Evolutionary conservation across 169 alveolate species (phyloP).

Genomic region (Neospora caninum): DNA sequence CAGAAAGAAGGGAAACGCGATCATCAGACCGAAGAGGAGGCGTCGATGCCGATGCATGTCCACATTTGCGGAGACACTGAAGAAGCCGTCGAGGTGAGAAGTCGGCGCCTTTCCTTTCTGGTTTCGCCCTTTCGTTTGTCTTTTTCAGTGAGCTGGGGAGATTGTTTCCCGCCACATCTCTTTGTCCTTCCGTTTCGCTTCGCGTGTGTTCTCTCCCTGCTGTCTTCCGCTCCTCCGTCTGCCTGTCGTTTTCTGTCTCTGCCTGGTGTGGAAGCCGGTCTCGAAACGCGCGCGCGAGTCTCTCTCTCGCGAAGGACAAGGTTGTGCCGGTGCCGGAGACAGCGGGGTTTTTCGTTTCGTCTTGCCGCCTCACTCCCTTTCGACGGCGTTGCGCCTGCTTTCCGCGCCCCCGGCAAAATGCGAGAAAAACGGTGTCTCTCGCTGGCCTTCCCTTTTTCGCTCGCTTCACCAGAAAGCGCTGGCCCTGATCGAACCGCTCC

Average conservation of each 20-base stretch:
- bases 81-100: slow-evolving; percentile 65
- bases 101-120: neutral
- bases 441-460: too few relatives aligned
- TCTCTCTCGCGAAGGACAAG: too few relatives aligned
- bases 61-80: slow-evolving; percentile 73
- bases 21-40: slow-evolving; percentile 75
- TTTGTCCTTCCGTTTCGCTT: neutral
- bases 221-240: neutral
- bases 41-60: slow-evolving; percentile 72
- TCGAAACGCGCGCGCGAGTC: too few relatives aligned
- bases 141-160: too few relatives aligned
- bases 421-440: too few relatives aligned
- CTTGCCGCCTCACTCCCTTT: too few relatives aligned
- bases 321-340: too few relatives aligned
- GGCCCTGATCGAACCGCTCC: slow-evolving; percentile 59
- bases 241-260: neutral
- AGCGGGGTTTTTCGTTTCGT: too few relatives aligned
- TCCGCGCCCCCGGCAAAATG: too few relatives aligned
- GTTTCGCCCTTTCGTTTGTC: neutral
- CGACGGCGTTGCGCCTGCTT: too few relatives aligned
- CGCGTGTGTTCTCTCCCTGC: neutral
- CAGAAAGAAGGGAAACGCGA: slow-evolving; percentile 72
- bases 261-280: too few relatives aligned
- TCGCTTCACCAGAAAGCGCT: slow-evolving; percentile 49
- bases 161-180: neutral